Evolutionary conservation across 164 flowering plant species (phyloP).

Genomic region (Warburgia ugandensis): DNA sequence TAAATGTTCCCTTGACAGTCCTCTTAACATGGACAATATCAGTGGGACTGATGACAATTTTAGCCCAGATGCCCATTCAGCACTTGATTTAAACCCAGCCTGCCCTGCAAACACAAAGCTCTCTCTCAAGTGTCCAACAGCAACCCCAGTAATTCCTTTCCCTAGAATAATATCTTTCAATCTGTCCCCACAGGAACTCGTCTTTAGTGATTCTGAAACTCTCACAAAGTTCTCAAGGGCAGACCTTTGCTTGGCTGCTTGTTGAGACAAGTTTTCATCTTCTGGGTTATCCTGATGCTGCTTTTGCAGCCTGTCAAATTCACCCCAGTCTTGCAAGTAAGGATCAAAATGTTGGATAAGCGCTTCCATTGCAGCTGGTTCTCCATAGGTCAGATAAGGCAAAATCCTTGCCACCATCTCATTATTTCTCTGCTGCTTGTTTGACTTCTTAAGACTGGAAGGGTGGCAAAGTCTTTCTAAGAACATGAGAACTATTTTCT

Average conservation of each 20-base stretch:
- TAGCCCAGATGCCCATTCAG: slow-evolving; percentile 70
- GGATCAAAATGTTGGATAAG: slow-evolving; percentile 90
- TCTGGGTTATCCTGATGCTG: slow-evolving; percentile 61
- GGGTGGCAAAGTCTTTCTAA: slow-evolving; percentile 85
- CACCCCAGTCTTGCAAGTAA: slow-evolving; percentile 73
- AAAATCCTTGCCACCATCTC: slow-evolving; percentile 99
- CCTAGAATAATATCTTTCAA: slow-evolving; percentile 90
- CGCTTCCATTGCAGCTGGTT: slow-evolving; percentile 97
- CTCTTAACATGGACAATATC: slow-evolving; percentile 91
- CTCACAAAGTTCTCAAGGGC: slow-evolving; percentile 93
- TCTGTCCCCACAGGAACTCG: slow-evolving; percentile 94
- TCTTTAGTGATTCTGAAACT: slow-evolving; percentile 94
- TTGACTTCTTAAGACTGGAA: slow-evolving; percentile 73
- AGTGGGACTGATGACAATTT: slow-evolving; percentile 83
- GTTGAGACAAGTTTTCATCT: slow-evolving; percentile 63
- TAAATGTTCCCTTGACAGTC: slow-evolving; percentile 90
- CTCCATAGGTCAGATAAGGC: slow-evolving; percentile 95
- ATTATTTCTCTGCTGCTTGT: slow-evolving; percentile 94
- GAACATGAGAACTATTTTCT: slow-evolving; percentile 94
- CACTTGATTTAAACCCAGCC: slow-evolving; percentile 66
- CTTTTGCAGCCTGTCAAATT: slow-evolving; percentile 68
- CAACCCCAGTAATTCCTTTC: slow-evolving; percentile 70
- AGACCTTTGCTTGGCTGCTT: slow-evolving; percentile 66
- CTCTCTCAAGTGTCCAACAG: slow-evolving; percentile 67
- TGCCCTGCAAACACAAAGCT: slow-evolving; percentile 68